These are phyloP conservation scores for Staphylotrichum longicolle DNA, from an alignment of 495 filamentous ascomycete genomes.

Conservation along the genomic window DNA sequence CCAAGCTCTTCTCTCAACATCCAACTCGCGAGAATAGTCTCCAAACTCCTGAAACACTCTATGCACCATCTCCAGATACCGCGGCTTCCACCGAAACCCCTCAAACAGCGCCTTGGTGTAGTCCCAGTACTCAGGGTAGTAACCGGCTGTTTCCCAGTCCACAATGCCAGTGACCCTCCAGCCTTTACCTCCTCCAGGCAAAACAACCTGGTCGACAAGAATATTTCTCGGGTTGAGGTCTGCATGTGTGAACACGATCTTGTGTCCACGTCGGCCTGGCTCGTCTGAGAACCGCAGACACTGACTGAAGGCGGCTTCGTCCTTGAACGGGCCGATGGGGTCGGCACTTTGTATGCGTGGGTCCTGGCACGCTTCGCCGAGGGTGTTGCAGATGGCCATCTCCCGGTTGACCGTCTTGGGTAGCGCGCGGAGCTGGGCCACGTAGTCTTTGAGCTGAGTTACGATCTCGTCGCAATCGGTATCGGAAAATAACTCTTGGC, in stretches of 20 bases:
- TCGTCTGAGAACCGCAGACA: slow-evolving; percentile 32
- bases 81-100: slow-evolving; percentile 26
- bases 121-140: slow-evolving; percentile 56
- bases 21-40: slow-evolving; percentile 32
- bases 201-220: slow-evolving; percentile 31
- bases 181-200: slow-evolving; percentile 23
- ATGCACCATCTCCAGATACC: slow-evolving; percentile 29
- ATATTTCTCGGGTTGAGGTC: slow-evolving; percentile 51
- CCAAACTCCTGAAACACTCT: slow-evolving; percentile 28
- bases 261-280: slow-evolving; percentile 31
- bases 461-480: slow-evolving; percentile 25
- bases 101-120: slow-evolving; percentile 36
- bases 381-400: slow-evolving; percentile 30
- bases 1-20: slow-evolving; percentile 31
- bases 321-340: slow-evolving; percentile 34
- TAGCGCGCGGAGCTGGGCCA: slow-evolving; percentile 30
- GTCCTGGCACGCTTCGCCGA: slow-evolving; percentile 29
- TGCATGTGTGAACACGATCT: slow-evolving; percentile 46
- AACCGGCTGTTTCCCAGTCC: slow-evolving; percentile 52
- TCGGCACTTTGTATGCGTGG: slow-evolving; percentile 26
- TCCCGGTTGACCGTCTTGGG: slow-evolving; percentile 20
- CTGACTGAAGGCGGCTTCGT: slow-evolving; percentile 37
- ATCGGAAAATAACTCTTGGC: slow-evolving; percentile 28
- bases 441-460: slow-evolving; percentile 30
- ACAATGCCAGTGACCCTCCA: slow-evolving; percentile 36